Evolutionary conservation across 768 basidiomycete genomes (phyloP).

Genomic region (Leccinum uliginosum): DNA sequence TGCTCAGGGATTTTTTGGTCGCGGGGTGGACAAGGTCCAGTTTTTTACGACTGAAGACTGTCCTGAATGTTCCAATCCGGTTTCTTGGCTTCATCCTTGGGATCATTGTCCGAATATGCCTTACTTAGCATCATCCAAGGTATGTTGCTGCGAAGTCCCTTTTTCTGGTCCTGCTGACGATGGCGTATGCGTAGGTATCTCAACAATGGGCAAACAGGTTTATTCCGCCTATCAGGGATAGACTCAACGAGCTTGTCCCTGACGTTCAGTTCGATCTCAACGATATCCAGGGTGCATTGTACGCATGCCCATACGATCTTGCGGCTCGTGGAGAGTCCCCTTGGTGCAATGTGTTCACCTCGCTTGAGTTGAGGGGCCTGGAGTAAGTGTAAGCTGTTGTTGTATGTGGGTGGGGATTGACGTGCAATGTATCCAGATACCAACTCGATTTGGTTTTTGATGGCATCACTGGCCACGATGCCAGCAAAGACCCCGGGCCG

Average conservation of each 20-base stretch:
- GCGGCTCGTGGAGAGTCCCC: slow-evolving; percentile 34
- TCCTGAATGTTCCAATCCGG: slow-evolving; percentile 16
- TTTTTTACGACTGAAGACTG: slow-evolving; percentile 32
- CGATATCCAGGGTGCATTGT: slow-evolving; percentile 37
- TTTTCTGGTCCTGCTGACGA: background rate
- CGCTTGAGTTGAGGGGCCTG: slow-evolving; percentile 31
- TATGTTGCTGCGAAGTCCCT: background rate
- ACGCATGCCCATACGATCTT: slow-evolving; percentile 39
- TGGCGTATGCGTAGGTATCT: background rate
- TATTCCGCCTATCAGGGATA: slow-evolving; percentile 33
- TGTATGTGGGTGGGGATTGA: background rate
- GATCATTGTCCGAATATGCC: slow-evolving; percentile 27
- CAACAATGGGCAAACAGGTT: slow-evolving; percentile 32
- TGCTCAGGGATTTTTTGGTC: slow-evolving; percentile 36
- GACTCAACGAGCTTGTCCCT: slow-evolving; percentile 34
- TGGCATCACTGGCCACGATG: slow-evolving; percentile 29
- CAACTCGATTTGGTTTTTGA: slow-evolving; percentile 35
- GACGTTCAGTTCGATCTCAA: slow-evolving; percentile 27
- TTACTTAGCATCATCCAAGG: background rate
- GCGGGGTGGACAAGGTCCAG: slow-evolving; percentile 18
- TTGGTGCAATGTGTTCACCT: slow-evolving; percentile 38
- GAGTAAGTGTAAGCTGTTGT: slow-evolving; percentile 26
- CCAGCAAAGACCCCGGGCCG: slow-evolving; percentile 28
- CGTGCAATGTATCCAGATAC: slow-evolving; percentile 23
- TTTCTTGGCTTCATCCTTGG: slow-evolving; percentile 40